phyloP scores from a whole-genome alignment of 2,329 filamentous ascomycete species.

The Piedraia hortae region DNA sequence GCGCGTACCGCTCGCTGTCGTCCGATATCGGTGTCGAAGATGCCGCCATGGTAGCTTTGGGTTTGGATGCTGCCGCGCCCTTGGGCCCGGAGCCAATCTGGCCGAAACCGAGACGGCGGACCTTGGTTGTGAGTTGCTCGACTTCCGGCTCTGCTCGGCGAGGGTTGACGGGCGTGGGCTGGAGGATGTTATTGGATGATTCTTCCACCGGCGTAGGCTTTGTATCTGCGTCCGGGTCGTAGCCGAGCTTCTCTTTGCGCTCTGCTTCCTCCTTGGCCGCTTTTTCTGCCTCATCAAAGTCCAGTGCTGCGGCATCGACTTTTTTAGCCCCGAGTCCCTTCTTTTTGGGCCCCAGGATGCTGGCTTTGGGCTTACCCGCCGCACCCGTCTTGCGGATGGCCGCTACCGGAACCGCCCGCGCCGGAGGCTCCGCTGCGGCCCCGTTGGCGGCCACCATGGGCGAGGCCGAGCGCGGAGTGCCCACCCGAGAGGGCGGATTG shows the following conservation, averaged over 20 bases:
- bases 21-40: too few species aligned
- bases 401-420: constrained; percentile 47
- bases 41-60: background rate
- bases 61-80: constrained; percentile 22
- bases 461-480: constrained; percentile 68
- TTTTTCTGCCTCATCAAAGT: constrained; percentile 92
- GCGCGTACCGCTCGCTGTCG: constrained; percentile 60
- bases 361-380: constrained; percentile 36
- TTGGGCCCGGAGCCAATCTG: constrained; percentile 38
- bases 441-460: constrained; percentile 56
- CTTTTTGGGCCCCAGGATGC: constrained; percentile 43
- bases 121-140: constrained; percentile 71
- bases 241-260: constrained; percentile 80
- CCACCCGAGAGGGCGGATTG: constrained; percentile 70
- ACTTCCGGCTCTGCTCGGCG: constrained; percentile 44
- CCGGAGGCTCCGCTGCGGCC: constrained; percentile 30
- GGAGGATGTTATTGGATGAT: constrained; percentile 29
- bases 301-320: constrained; percentile 39
- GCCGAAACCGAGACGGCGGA: constrained; percentile 64
- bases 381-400: constrained; percentile 51
- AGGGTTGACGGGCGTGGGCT: constrained; percentile 51
- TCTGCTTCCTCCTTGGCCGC: constrained; percentile 95
- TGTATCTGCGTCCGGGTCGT: constrained; percentile 45
- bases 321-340: constrained; percentile 38
- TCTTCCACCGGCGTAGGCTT: constrained; percentile 15